Base-by-base conservation (phyloP, 495 filamentous ascomycete genomes). In the Elaphomyces granulatus region DNA sequence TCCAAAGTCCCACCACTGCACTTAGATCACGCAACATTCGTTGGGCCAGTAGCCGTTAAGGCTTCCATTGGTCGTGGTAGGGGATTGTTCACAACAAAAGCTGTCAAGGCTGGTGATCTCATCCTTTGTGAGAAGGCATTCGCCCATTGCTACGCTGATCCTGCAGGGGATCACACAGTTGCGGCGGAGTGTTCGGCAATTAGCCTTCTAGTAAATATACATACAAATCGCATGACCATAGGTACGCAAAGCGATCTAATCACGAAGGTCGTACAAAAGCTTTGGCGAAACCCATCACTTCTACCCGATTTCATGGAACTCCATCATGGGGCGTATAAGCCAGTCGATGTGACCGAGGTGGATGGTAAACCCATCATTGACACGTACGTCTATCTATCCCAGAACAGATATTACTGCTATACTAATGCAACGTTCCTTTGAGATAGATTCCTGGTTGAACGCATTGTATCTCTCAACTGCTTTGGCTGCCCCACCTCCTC, bases 61-160 rank as follows among this genome's bases (percentile, higher is more conserved):
- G 8, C 32, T 0, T 46, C 53, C 1, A 32, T 44, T 1, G 47
- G 37, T 19, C 45, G 46, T 37, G 67, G 71, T 7, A 53, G 59
- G 14, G 69, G 69, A 1, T 43, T 73, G 2, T 76, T 73, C 40
- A 59, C 67, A 0, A 69, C 66, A 9, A 45, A 54, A 16, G 58
- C 47, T 8, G 61, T 78, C 35, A 53, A 63, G 35, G 60, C 60
- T 0, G 74, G 72, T 0, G 70, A 74, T 4, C 54, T 77, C 9
- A 46, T 77, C 0, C 41, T 75, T 12, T 72, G 66, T 36, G 71
- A 77, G 44, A 77, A 76, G 41, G 69, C 72, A 0, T 72, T 77
- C 38, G 50, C 46, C n/a, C 31, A 53, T 42, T 47, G 55, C 23
- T 63, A 44, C 37, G 46, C 31, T 12, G 41, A 54, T 4, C 35